Base-by-base conservation (phyloP, 257 asterid genomes). In the Rehmannia glutinosa region DNA sequence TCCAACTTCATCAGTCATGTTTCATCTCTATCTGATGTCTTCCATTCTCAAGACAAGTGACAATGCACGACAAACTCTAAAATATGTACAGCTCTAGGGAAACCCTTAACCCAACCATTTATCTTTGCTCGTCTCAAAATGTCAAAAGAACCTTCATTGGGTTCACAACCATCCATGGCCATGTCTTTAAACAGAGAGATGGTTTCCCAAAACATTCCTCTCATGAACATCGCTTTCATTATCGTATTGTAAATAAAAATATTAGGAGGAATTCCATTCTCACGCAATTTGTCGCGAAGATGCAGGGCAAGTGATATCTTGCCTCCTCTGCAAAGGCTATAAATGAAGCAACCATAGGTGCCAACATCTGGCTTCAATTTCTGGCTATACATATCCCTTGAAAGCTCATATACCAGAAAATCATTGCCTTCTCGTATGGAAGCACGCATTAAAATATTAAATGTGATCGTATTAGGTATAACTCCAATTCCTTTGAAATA, bases 361-460 rank as follows among this genome's bases (percentile, higher is more conserved):
- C 76, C 56, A 61, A 55, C 35, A 71, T 84, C 87, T 10, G 80
- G 80, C 74, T 65, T 68, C 71, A 84, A n/a, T 33, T 64, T 71
- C 60, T 68, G 77, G 70, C 65, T 46, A 46, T 28, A 30, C 79
- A 82, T 77, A 47, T 82, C 86, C 69, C 80, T 61, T 17, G 57
- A 69, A 19, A 87, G 73, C 74, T 82, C 62, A 72, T 72, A 5
- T 15, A 75, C 73, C 50, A 75, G 75, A 42, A 57, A 41, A 70
- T 75, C 62, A 49, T 86, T 72, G 66, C 79, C 68, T 55, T 75
- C 84, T 36, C 63, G 70, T 61, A 80, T 74, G 59, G 75, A 76
- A 69, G 87, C 82, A 43, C 80, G 71, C 21, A 84, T 43, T 25
- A 87, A 77, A 47, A 87, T 84, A 62, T 84, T 77, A 62, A 80